Percentiles rank a stretch among this genome's conserved stretches.
Conservation (phyloP, 345 rosid genomes). For the Ceriops tagal region DNA sequence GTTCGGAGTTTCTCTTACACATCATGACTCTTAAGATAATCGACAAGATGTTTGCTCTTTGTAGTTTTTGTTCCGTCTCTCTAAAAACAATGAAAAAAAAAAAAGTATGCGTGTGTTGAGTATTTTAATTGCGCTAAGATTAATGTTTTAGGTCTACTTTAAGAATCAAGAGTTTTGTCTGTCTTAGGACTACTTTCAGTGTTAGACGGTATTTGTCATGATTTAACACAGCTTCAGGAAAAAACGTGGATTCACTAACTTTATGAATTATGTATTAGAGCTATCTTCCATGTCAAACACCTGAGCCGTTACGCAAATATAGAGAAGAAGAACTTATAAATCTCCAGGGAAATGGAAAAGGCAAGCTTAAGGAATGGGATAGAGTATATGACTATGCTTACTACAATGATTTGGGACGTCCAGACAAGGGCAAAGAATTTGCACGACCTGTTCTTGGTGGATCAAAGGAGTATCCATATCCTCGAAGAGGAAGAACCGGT, state of each 20-base stretch:
- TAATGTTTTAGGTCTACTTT: background rate
- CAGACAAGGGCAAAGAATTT: conserved; percentile 55
- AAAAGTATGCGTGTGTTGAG: too few relatives aligned
- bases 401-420: conserved; percentile 83
- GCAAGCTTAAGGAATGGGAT: conserved; percentile 78
- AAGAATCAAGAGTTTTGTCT: background rate
- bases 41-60: too few relatives aligned
- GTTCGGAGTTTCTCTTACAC: too few relatives aligned
- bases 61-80: too few relatives aligned
- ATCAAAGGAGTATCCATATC: conserved; percentile 61
- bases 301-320: conserved; percentile 52
- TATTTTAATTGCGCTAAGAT: background rate
- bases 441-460: conserved; percentile 79
- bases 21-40: too few relatives aligned
- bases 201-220: background rate
- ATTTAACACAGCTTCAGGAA: background rate
- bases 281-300: conserved; percentile 82
- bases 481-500: conserved; percentile 83
- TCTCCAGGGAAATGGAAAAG: conserved; percentile 62
- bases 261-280: conserved; percentile 37
- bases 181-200: background rate
- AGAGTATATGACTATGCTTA: conserved; percentile 84
- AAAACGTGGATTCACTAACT: conserved; percentile 8
- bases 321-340: conserved; percentile 66
- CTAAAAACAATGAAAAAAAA: too few relatives aligned